Conservation (phyloP, 345 rosid species). For the Gossypium longicalyx region DNA sequence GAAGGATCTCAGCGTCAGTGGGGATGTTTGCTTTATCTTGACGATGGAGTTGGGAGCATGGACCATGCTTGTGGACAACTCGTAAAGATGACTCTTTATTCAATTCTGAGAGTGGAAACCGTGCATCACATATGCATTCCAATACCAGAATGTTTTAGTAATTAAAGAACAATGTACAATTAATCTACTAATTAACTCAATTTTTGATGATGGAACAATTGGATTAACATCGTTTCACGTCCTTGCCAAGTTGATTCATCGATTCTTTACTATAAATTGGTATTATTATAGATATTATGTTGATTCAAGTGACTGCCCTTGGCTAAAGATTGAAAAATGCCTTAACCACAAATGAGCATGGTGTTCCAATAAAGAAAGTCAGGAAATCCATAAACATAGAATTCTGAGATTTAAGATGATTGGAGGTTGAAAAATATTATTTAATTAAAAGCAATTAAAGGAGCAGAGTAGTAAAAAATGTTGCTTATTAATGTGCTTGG, state of each 20-base stretch:
- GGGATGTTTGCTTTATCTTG: slow-evolving; percentile 21
- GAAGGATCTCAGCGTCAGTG: slow-evolving; percentile 44
- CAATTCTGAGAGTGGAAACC: slow-evolving; percentile 20
- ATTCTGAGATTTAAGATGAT: too few species aligned
- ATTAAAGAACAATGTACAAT: background rate
- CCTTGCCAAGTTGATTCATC: background rate
- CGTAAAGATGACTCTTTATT: slow-evolving; percentile 40
- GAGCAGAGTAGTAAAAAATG: too few species aligned
- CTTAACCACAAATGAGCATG: too few species aligned
- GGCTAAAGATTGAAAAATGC: background rate
- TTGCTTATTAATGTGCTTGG: too few species aligned
- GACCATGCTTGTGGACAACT: slow-evolving; percentile 65
- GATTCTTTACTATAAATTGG: background rate
- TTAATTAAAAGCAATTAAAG: too few species aligned
- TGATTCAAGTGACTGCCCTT: background rate
- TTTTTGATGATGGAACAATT: background rate
- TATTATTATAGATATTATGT: background rate
- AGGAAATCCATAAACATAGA: too few species aligned
- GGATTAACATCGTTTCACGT: background rate
- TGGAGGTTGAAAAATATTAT: too few species aligned
- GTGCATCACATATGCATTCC: background rate
- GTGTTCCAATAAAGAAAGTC: background rate
- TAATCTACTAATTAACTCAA: background rate
- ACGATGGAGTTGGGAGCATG: slow-evolving; percentile 39
- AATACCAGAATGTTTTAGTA: background rate